phyloP scores from a whole-genome alignment of 306 rosid genomes.

The Inga laurina region DNA sequence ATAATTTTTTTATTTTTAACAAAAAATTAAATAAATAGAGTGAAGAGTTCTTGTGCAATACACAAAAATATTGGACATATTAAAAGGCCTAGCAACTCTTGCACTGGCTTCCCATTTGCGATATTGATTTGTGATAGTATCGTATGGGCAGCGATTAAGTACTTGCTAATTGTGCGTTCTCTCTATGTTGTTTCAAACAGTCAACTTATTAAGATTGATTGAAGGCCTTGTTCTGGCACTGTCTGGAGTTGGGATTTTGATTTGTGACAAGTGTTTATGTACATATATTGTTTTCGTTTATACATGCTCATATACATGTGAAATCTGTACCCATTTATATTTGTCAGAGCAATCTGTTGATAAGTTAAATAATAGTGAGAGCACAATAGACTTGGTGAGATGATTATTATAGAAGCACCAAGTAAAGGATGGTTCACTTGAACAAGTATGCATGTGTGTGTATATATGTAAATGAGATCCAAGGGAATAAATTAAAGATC shows the following conservation, averaged over 20 bases:
- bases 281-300: neutral
- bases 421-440: neutral
- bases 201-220: neutral
- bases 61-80: neutral
- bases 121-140: too few relatives aligned
- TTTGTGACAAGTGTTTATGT: neutral
- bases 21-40: too few relatives aligned
- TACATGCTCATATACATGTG: neutral
- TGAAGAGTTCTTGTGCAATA: too few relatives aligned
- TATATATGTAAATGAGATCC: neutral
- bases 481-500: neutral
- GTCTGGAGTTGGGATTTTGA: neutral
- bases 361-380: neutral
- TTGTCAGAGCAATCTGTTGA: neutral
- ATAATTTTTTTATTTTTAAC: too few relatives aligned
- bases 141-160: too few relatives aligned
- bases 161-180: too few relatives aligned
- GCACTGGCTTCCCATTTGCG: neutral
- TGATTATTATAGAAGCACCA: neutral
- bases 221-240: neutral
- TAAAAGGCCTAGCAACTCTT: neutral
- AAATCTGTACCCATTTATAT: neutral
- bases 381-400: neutral
- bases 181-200: too few relatives aligned
- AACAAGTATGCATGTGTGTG: too few relatives aligned